Base-by-base conservation (phyloP, 1,284 basidiomycete species). In the Cutaneotrichosporon mucoides region DNA sequence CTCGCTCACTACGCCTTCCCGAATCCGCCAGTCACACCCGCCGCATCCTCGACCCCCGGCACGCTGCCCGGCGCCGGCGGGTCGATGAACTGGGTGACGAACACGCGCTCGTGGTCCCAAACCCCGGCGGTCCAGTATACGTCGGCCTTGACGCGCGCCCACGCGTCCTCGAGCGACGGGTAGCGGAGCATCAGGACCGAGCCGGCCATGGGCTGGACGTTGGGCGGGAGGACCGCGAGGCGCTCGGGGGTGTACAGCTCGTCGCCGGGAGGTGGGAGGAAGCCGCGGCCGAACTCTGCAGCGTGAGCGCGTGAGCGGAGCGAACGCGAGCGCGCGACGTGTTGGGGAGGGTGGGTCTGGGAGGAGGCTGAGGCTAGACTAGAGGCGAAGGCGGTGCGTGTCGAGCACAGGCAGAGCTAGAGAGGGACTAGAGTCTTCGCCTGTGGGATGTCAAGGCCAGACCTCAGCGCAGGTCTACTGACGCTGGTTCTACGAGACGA, bases 71-170 rank as follows among this genome's bases (percentile, higher is more conserved):
- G 15, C 2, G 59, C 35, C 16, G 62, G 56, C 13, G 59, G 56
- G 33, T 57, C 61, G 15, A 69, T 64, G 46, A 76, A 71, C 66
- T 74, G 66, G n/a, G 67, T 66, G 15, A 78, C 67, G 11, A 64
- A 55, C 15, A 57, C 56, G 38, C 66, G 66, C 37, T 72, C 73
- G 53, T 64, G 61, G 61, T 77, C 73, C 76, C 76, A 77, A 3
- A 77, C 71, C 12, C 70, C 70, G 4, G 62, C 72, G 2, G 70
- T 74, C 70, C 71, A 77, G 60, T 77, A 77, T 37, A 71, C 66
- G 57, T 77, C 76, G 11, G 57, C 55, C 61, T 70, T 73, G 47
- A 77, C 66, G 53, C 73, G 59, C 16, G 60, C 62, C 73, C 73
- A 76, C 15, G 68, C 71, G 8, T 64, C 65, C 15, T 68, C 69